Base-by-base conservation (phyloP, 2,329 filamentous ascomycete species). In the Pestalotiopsis sp. region DNA sequence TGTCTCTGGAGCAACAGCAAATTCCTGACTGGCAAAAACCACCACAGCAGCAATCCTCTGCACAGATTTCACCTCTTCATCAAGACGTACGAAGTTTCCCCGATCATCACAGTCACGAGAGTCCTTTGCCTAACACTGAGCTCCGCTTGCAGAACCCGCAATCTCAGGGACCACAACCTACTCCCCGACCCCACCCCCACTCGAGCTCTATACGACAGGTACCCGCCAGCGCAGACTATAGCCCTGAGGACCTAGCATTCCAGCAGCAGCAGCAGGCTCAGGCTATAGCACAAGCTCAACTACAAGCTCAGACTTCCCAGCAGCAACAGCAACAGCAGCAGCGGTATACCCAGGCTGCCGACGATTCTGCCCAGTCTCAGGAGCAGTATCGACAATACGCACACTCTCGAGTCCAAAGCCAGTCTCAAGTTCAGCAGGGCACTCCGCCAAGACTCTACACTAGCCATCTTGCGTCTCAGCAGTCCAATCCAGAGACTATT, bases 401-500 rank as follows among this genome's bases (percentile, higher is more conserved):
- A 41, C 71, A 75, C 27, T 36, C 59, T 61, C 67, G 75, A 69
- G 74, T 70, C 36, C 73, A 76, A 41, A 70, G 74, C 38, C 67
- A 75, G 68, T 74, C 71, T 52, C 73, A 76, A 65, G 76, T 78
- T 23, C 79, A 78, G 66, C 68, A 68, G 62, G 73, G 71, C 66
- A 74, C 71, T 66, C 73, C 71, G 25, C 74, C 74, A 11, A 73
- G 75, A 7, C 66, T 74, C 25, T 78, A 78, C 67, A 69, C 68
- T 49, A 71, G 71, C 20, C 76, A 78, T 52, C 73, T 79, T 62
- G 73, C 75, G 69, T 70, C 80, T 49, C 82, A 83, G 71, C 80
- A 79, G 49, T 81, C 81, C 68, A 90, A 89, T 74, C 80, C 87
- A 36, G 89, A 91, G 77, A 89, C 88, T 4, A 78, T 89, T 49